Base-by-base conservation (phyloP, 768 basidiomycete species). In the Tricholoma matsutake region DNA sequence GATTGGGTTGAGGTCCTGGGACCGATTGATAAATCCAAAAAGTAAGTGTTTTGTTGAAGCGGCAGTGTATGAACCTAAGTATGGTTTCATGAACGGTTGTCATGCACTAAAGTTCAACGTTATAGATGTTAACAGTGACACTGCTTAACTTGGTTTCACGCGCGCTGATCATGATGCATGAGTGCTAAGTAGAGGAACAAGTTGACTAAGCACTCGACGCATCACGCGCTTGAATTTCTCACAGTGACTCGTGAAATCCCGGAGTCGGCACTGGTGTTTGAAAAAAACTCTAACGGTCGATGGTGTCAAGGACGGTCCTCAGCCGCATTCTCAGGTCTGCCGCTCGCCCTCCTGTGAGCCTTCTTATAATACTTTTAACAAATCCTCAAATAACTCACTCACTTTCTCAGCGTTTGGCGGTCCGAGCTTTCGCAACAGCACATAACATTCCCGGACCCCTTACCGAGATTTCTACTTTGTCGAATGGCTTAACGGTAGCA, bases 401-500 rank as follows among this genome's bases (percentile, higher is more conserved):
- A 34, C 47, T 25, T 20, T 7, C 25, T 32, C 31, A 41, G 28
- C 58, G 63, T 65, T 65, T 64, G 43, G 41, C 60, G 2, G 51
- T 87, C 73, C 85, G 91, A 71, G 80, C 83, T 66, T 90, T 90
- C 69, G 91, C 91, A 68, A 92, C 91, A 62, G 83, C 85, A 61
- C 84, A 82, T 67, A 86, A 84, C 74, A 69, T 82, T 62, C 77
- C 81, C 47, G 78, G 83, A 55, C 96, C 96, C 57, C 80, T 89
- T 64, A 97, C 95, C 49, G 88, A 98, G 76, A 86, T 94, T 62
- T 89, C 95, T 28, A 96, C 94, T 5, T 89, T 99, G 58, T 81
- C 92, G 13, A 98, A 97, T 79, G 97, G 97, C 62, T 81, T 99
- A 60, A 96, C 94, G 11, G 88, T 99, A 65, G 96, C 96, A 54